Evolutionary conservation across 2,329 filamentous ascomycete genomes (phyloP).

Genomic region (Ophiostoma tasmaniense): DNA sequence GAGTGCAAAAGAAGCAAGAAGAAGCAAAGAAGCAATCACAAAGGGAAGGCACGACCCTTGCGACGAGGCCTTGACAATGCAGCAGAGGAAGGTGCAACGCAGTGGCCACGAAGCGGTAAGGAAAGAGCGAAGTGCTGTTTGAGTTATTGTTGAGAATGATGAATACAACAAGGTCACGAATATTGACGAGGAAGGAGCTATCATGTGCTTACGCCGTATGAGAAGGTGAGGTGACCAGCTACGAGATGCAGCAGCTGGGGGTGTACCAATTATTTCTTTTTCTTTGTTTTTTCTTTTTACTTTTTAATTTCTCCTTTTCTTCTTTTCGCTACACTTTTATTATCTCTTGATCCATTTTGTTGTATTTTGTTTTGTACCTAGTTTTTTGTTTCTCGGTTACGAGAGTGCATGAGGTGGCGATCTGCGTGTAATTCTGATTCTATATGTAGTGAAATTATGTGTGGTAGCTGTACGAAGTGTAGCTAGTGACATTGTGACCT

Average conservation of each 20-base stretch:
- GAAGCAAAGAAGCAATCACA: neutral
- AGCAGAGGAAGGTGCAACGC: neutral
- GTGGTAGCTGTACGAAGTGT: too few species aligned
- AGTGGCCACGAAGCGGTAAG: neutral
- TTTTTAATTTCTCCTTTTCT: neutral
- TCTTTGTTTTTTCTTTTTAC: neutral
- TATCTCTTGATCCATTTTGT: too few species aligned
- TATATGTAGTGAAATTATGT: too few species aligned
- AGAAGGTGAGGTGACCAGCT: neutral
- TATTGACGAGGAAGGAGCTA: neutral
- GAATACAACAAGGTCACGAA: neutral
- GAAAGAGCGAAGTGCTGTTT: neutral
- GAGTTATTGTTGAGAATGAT: neutral
- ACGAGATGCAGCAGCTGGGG: neutral
- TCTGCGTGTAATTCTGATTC: too few species aligned
- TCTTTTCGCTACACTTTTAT: neutral
- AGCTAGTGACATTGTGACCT: too few species aligned
- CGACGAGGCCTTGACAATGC: neutral
- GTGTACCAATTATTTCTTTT: neutral
- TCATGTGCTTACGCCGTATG: neutral
- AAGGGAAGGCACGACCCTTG: neutral
- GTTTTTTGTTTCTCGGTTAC: too few species aligned
- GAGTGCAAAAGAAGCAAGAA: neutral
- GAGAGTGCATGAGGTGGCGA: too few species aligned
- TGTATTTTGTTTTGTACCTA: too few species aligned